These are phyloP conservation scores for Geoglossum cookeanum DNA, from an alignment of 2,329 filamentous ascomycete species.

Conservation along the genomic window DNA sequence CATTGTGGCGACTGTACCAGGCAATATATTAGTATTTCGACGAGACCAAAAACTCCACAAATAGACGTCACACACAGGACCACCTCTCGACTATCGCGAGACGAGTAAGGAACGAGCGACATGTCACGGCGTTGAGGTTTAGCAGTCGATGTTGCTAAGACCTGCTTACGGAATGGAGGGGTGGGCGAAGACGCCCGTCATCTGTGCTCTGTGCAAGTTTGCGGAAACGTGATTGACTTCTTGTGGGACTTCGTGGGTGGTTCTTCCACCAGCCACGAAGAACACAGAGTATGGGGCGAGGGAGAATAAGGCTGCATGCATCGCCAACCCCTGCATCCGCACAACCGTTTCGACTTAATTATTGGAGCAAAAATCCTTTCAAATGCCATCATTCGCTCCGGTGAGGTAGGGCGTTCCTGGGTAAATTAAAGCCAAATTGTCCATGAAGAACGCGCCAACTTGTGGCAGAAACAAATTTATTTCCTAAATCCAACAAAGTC, in stretches of 20 bases:
- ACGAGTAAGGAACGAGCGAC: slow-evolving; percentile 6
- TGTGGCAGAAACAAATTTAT: neutral
- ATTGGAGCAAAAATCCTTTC: neutral
- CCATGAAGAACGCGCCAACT: neutral
- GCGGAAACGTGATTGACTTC: neutral
- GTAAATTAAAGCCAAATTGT: neutral
- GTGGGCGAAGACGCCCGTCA: slow-evolving; percentile 2
- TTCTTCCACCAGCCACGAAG: neutral
- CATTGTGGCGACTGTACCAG: slow-evolving; percentile 57
- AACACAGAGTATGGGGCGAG: neutral
- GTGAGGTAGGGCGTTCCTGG: neutral
- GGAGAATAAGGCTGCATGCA: neutral
- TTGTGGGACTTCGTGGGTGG: neutral
- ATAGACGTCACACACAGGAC: slow-evolving; percentile 1
- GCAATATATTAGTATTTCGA: neutral
- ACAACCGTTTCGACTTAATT: neutral
- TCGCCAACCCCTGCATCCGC: neutral
- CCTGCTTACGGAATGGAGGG: neutral
- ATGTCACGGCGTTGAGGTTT: slow-evolving; percentile 1
- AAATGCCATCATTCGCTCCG: neutral
- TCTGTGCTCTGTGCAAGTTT: neutral
- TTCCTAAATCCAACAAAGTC: neutral
- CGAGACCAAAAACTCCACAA: neutral
- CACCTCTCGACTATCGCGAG: slow-evolving; percentile 5
- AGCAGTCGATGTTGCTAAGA: neutral